Evolutionary conservation across 257 asterid genomes (phyloP).

Genomic region (Ballota nigra): DNA sequence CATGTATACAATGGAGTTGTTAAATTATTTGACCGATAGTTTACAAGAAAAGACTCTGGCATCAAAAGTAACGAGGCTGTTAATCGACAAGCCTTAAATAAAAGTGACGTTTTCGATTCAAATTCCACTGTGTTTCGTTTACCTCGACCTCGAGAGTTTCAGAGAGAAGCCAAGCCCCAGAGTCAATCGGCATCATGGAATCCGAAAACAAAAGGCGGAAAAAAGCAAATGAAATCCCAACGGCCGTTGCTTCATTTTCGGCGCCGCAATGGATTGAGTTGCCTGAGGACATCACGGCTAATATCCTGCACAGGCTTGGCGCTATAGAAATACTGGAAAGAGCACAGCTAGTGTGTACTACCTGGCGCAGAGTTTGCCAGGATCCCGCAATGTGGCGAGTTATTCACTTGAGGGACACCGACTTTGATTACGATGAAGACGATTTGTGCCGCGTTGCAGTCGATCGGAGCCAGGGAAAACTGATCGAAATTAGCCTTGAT

Average conservation of each 20-base stretch:
- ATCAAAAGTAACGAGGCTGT: too few relatives aligned
- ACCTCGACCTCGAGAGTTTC: too few relatives aligned
- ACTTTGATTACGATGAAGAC: too few relatives aligned
- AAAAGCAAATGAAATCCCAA: neutral
- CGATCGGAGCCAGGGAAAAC: constrained; percentile 40
- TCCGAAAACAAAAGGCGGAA: neutral
- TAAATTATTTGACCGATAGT: too few relatives aligned
- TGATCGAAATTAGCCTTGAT: constrained; percentile 29
- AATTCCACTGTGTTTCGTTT: too few relatives aligned
- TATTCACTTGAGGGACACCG: neutral
- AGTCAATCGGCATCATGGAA: neutral
- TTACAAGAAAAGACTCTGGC: too few relatives aligned
- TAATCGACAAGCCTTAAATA: too few relatives aligned
- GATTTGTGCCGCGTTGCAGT: too few relatives aligned
- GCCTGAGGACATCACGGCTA: constrained; percentile 33
- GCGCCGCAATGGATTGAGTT: constrained; percentile 40
- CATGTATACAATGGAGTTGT: too few relatives aligned
- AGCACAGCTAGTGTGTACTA: constrained; percentile 35
- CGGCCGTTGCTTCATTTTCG: neutral
- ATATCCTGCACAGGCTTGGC: constrained; percentile 30
- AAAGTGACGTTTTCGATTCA: too few relatives aligned
- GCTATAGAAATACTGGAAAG: constrained; percentile 24
- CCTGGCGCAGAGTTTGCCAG: constrained; percentile 30
- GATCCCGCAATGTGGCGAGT: constrained; percentile 31
- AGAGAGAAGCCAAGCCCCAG: neutral